phyloP scores from a whole-genome alignment of 495 filamentous ascomycete species.

The Geoglossum glabrum region DNA sequence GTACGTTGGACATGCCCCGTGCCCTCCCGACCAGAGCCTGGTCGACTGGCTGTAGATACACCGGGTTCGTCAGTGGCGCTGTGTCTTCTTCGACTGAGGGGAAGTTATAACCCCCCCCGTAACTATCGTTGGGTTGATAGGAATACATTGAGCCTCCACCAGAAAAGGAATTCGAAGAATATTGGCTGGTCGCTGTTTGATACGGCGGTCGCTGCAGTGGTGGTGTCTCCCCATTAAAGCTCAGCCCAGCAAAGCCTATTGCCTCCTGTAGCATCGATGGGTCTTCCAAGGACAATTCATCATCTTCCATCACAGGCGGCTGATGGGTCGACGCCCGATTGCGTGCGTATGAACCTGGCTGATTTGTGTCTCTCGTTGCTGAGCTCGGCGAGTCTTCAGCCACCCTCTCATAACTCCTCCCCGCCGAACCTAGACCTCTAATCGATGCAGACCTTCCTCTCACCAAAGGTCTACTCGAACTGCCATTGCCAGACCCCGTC shows the following conservation, averaged over 20 bases:
- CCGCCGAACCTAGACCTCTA: constrained; percentile 4
- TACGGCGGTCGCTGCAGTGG: neutral
- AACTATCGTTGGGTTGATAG: neutral
- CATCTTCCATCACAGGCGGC: constrained; percentile 14
- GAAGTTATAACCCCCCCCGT: neutral
- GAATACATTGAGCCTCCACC: constrained; percentile 1
- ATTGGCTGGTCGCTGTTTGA: neutral
- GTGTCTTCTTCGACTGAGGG: constrained; percentile 8
- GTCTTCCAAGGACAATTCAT: constrained; percentile 18
- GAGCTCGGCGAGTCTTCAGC: constrained; percentile 20
- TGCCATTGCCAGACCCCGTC: constrained; percentile 4
- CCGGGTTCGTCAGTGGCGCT: constrained; percentile 18
- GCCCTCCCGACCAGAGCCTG: neutral
- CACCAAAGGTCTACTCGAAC: constrained; percentile 16
- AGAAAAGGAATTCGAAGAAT: neutral
- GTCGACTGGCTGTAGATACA: constrained; percentile 15
- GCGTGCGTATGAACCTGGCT: constrained; percentile 3
- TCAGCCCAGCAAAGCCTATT: constrained; percentile 18
- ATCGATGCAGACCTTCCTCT: constrained; percentile 9
- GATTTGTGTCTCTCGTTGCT: constrained; percentile 4
- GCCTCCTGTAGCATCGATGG: constrained; percentile 20
- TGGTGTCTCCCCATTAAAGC: constrained; percentile 15
- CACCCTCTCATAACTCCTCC: constrained; percentile 18
- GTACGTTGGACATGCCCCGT: constrained; percentile 36
- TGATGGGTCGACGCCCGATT: constrained; percentile 9